phyloP scores from a whole-genome alignment of 2,329 filamentous ascomycete genomes.

The Phyllachora maydis region DNA sequence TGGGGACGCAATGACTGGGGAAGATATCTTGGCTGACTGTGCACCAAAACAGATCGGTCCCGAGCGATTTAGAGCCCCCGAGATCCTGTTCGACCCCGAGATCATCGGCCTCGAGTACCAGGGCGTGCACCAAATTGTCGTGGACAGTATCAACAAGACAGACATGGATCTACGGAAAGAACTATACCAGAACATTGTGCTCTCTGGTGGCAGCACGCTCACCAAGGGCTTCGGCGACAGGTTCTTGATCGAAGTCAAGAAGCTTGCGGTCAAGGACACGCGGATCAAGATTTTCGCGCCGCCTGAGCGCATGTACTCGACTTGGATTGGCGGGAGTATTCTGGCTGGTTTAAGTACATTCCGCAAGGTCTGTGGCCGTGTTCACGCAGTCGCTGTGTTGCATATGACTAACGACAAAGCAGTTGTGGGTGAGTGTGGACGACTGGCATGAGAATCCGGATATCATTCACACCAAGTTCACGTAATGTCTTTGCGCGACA shows the following conservation, averaged over 20 bases:
- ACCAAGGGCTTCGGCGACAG: conserved; percentile 95
- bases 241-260: conserved; percentile 76
- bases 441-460: conserved; percentile 99
- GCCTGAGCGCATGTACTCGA: conserved; percentile 94
- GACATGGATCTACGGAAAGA: conserved; percentile 91
- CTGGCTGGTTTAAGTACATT: conserved; percentile 93
- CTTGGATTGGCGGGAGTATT: conserved; percentile 97
- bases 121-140: conserved; percentile 92
- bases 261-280: conserved; percentile 95
- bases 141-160: conserved; percentile 85
- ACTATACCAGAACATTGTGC: conserved; percentile 88
- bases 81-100: conserved; percentile 95
- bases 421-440: conserved; percentile 99
- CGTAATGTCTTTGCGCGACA: conserved; percentile 22
- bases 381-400: not conserved
- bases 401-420: conserved; percentile 3
- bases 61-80: conserved; percentile 86
- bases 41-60: conserved; percentile 50
- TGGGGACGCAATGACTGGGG: not conserved
- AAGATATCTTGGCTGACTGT: conserved; percentile 2
- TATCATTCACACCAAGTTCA: conserved; percentile 96
- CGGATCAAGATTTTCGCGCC: conserved; percentile 98
- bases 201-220: conserved; percentile 87
- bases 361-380: conserved; percentile 57
- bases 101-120: conserved; percentile 94